Base-by-base conservation (phyloP, 352 stramenopile species). In the Pythium rishiriense region DNA sequence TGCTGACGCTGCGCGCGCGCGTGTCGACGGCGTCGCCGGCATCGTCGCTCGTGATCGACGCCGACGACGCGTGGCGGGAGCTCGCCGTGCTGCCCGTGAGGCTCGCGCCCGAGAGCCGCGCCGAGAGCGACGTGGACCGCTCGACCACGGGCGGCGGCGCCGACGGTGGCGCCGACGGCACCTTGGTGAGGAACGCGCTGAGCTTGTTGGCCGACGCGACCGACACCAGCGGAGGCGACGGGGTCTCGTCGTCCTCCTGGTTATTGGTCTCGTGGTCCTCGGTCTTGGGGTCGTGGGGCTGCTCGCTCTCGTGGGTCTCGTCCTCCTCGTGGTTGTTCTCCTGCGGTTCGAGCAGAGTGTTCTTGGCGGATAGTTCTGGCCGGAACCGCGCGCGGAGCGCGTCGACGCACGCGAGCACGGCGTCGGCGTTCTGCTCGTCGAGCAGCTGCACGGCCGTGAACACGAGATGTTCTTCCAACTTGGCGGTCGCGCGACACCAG, bases 381-480 rank as follows among this genome's bases (percentile, higher is more conserved):
- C 83, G 77, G 64, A 79, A 89, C 50, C 89, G 88, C 55, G 65
- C 62, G 42, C 76, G 75, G 49, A 94, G 66, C 46, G 82, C 83
- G 17, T 83, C 68, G 26, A 94, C 74, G 4, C 75, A 89, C 26
- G 78, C 74, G 22, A 72, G 66, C 35, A 94, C 83, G 14, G 83
- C 79, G 48, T 66, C 71, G 39, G 85, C 76, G 62, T 94, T 91
- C 33, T 80, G 69, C 46, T 94, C 86, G 66, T 94, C 86, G 48
- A 94, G 59, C 43, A 94, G 63, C 57, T 94, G 83, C 35, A 91
- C 83, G 1, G 82, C 88, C 37, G 83, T 89, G 64, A 94, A 93
- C 14, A 93, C 73, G 41, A 83, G 58, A 48, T 91, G 76, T 59
- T 91, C 85, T 51, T 90, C 83, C 6, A 94, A 70, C 37, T 66